Evolutionary conservation across 306 rosid species (phyloP), one percentile per base, ranked within the genome.

Genomic region (Glycine latifolia): DNA sequence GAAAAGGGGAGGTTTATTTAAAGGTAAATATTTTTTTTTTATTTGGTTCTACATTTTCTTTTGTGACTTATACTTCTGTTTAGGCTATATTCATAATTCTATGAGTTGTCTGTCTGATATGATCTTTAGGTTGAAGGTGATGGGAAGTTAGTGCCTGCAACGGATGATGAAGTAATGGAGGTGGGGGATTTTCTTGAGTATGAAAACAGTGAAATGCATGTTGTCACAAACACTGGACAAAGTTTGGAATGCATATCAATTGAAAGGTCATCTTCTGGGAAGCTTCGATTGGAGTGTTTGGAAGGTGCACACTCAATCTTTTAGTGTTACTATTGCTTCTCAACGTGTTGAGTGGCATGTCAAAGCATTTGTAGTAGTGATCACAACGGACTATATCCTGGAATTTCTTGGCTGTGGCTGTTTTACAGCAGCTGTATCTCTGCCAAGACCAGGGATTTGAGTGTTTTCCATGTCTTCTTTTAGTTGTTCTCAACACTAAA

Each of bases 81-180:
- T 78, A 33, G 82, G 71, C 15, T 31, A 33, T 71, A 20, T 77
- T 78, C 59, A 50, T 71, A 66, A 70, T 31, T 78, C 67, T 48
- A 8, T 60, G 71, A 67, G 68, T 47, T 69, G 41, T 46, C 37
- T 58, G 80, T 60, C 59, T 66, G 73, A 85, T 85, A n/a, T 82
- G 77, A 85, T 82, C 41, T 79, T 71, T 83, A 95, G 99, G 98
- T 95, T 87, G 99, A 91, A 82, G 96, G 98, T 78, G 97, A 95
- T 85, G 99, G 99, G 84, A 95, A 92, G 83, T 91, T 95, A 67
- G 99, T 95, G 81, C 98, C 98, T 54, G 99, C 99, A 75, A 91
- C 98, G 31, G 98, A 95, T 80, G 99, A 93, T 86, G 99, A 95
- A 85, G 89, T 91, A 65, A 93, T 93, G 91, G 91, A 93, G 86